Base-by-base conservation (phyloP, 768 basidiomycete species). In the Lactarius vividus region DNA sequence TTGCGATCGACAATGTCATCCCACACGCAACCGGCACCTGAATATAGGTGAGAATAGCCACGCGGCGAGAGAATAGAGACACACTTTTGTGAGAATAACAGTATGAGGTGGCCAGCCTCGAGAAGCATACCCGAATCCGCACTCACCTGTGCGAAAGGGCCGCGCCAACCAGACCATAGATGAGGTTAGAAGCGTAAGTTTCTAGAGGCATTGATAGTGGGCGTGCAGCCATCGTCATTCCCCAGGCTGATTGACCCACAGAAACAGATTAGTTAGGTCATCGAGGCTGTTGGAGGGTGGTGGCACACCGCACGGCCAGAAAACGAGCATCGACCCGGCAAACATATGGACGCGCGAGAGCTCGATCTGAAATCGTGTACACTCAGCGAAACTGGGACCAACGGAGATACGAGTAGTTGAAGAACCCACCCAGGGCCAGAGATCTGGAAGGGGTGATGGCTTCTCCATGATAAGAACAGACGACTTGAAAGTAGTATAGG, bases 271-370 rank as follows among this genome's bases (percentile, higher is more conserved):
- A 64, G 49, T 4, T 33, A 23, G 4, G 31, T 18, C 26, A 39
- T 5, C 20, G 23, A 15, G 35, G 15, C 33, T 1, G 28, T 10
- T 23, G 42, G 13, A 15, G 28, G 35, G 10, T 28, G 31, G 11
- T 4, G 46, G 46, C 44, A 23, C 31, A 70, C 69, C 68, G 35
- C 28, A 71, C 16, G 71, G 71, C 71, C 71, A 72, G 63, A 72
- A 67, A 15, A 71, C 56, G 18, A 72, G 61, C 53, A 72, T 69
- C 20, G 49, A 67, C 11, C 71, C 71, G 13, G 71, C 70, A 33
- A 66, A 63, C 40, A 52, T 65, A 37, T 77, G 62, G 70, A 78
- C 44, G 70, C 75, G 44, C 49, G 69, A 26, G 65, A 70, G 44
- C 57, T 67, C 64, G 16, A 59, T 37, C 63, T 64, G 46, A n/a